Conservation (phyloP, 1,284 basidiomycete species). For the Pyrrhoderma lamaoense region DNA sequence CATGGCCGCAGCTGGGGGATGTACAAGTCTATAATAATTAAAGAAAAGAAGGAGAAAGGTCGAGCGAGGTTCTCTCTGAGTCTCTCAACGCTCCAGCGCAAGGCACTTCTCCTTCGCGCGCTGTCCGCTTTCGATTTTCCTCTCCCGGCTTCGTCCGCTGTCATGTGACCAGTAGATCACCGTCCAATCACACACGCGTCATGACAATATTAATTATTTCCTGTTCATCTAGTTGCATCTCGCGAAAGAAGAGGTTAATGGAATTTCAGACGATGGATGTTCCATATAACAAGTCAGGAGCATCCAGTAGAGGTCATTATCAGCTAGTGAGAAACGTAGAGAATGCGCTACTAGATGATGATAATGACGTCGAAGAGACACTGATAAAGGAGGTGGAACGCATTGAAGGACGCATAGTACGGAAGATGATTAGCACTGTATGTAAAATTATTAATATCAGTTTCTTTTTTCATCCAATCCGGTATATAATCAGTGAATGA, state of each 20-base stretch:
- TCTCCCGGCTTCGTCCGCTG: too few species aligned
- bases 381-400: conserved; percentile 49
- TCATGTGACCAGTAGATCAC: too few species aligned
- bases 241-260: too few species aligned
- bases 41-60: conserved; percentile 1
- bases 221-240: too few species aligned
- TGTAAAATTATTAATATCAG: conserved; percentile 25
- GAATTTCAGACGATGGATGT: conserved; percentile 50
- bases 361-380: conserved; percentile 49
- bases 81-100: background rate
- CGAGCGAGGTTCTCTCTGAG: background rate
- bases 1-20: conserved; percentile 35
- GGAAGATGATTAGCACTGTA: conserved; percentile 44
- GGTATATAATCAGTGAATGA: conserved; percentile 43
- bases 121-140: too few species aligned
- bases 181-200: conserved; percentile 13
- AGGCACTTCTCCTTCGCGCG: too few species aligned
- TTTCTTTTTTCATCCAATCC: too few species aligned
- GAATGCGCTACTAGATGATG: too few species aligned
- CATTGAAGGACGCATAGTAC: conserved; percentile 43
- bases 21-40: too few species aligned
- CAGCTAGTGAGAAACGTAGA: conserved; percentile 64
- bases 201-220: background rate
- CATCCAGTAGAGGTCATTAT: conserved; percentile 66
- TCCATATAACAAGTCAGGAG: conserved; percentile 67